These are phyloP conservation scores for Aureobasidium sp. DNA, from an alignment of 2,329 filamentous ascomycete genomes.

Conservation along the genomic window DNA sequence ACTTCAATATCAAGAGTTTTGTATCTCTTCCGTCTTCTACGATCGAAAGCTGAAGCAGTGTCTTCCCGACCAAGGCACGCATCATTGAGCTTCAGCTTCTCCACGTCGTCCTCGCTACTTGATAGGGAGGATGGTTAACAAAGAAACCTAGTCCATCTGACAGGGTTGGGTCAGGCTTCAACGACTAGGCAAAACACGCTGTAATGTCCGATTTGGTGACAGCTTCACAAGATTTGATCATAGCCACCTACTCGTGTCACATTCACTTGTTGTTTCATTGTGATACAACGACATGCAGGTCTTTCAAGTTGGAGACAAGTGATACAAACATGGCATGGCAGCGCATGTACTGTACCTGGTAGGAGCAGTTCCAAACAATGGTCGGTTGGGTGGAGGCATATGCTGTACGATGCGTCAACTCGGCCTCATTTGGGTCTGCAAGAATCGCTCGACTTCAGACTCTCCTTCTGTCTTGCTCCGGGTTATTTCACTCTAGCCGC, in stretches of 20 bases:
- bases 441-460: background rate
- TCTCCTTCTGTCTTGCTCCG: background rate
- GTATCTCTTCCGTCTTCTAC: background rate
- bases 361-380: background rate
- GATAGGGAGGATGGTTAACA: background rate
- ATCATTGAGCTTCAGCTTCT: background rate
- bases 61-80: background rate
- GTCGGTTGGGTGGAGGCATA: background rate
- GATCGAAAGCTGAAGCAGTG: background rate
- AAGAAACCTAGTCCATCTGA: background rate
- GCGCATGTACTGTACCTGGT: background rate
- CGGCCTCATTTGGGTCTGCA: background rate
- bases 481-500: background rate
- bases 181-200: background rate
- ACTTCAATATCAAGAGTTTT: background rate
- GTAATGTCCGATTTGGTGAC: background rate
- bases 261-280: background rate
- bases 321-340: background rate
- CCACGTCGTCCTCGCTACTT: background rate
- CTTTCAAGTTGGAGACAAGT: background rate
- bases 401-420: background rate
- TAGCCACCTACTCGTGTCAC: background rate
- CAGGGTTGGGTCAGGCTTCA: background rate
- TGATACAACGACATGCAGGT: background rate
- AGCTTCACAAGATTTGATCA: background rate